Evolutionary conservation across 177 flowering plant species (phyloP).

Genomic region (Telopea speciosissima): DNA sequence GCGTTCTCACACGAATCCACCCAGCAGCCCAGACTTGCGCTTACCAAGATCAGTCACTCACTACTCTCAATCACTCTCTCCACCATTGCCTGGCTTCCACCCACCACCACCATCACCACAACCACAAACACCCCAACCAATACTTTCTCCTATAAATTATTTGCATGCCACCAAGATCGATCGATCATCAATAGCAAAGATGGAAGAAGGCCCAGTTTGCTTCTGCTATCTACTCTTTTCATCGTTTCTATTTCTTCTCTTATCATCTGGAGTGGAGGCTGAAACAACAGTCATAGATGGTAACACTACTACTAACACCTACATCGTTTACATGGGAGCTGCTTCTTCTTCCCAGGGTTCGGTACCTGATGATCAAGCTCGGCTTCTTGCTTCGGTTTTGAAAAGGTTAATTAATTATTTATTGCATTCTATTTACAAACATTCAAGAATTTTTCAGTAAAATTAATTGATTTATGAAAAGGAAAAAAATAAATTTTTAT

Average conservation of each 20-base stretch:
- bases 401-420: slow-evolving; percentile 24
- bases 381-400: slow-evolving; percentile 38
- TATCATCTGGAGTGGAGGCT: slow-evolving; percentile 11
- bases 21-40: too few relatives aligned
- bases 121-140: background rate
- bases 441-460: background rate
- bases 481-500: too few relatives aligned
- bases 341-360: slow-evolving; percentile 21
- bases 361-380: slow-evolving; percentile 23
- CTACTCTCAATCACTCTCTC: too few relatives aligned
- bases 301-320: slow-evolving; percentile 34
- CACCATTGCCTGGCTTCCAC: too few relatives aligned
- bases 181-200: slow-evolving; percentile 12
- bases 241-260: too few relatives aligned
- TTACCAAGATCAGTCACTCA: too few relatives aligned
- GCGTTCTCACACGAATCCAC: too few relatives aligned
- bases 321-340: slow-evolving; percentile 73
- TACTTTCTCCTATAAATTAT: background rate
- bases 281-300: slow-evolving; percentile 13
- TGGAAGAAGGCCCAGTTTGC: slow-evolving; percentile 8
- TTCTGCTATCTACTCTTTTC: background rate
- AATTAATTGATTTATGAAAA: too few relatives aligned
- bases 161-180: background rate
- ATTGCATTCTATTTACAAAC: background rate
- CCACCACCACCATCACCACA: too few relatives aligned